Conservation (phyloP, 23 red algal genomes). For the Gracilaria vermiculophylla region DNA sequence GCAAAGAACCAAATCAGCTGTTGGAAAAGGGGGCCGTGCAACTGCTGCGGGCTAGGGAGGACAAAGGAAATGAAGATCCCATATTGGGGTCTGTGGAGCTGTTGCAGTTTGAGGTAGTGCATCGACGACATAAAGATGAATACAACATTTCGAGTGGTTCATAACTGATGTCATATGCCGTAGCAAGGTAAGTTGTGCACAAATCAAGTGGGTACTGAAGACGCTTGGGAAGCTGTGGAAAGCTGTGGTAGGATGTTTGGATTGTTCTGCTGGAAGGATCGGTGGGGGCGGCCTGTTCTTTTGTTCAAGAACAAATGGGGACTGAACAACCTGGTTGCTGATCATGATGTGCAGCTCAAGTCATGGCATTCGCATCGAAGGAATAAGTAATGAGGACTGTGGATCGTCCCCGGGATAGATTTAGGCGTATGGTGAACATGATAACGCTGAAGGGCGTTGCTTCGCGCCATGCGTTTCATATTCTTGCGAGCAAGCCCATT, state of each 20-base stretch:
- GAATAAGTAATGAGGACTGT: constrained; percentile 1
- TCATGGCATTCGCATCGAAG: constrained; percentile 74
- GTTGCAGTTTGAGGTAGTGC: constrained; percentile 86
- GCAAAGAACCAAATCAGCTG: constrained; percentile 72
- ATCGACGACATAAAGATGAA: constrained; percentile 75
- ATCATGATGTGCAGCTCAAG: constrained; percentile 55
- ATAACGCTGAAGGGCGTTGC: too few species aligned
- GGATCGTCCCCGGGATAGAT: background rate
- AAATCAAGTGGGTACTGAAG: constrained; percentile 62
- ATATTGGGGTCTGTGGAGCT: constrained; percentile 77
- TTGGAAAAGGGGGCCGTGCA: constrained; percentile 86
- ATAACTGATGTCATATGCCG: constrained; percentile 60
- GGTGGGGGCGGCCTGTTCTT: constrained; percentile 73
- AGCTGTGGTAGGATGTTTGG: constrained; percentile 69
- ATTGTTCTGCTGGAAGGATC: constrained; percentile 81
- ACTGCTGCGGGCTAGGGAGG: constrained; percentile 60
- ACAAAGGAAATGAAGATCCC: constrained; percentile 73
- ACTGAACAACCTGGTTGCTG: constrained; percentile 36
- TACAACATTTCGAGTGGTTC: constrained; percentile 72
- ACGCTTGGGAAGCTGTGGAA: constrained; percentile 71
- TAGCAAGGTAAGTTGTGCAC: constrained; percentile 75
- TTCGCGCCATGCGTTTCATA: too few species aligned
- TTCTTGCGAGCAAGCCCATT: too few species aligned
- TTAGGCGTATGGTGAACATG: background rate
- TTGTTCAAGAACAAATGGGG: constrained; percentile 84